Evolutionary conservation across 106 monocot species (phyloP), one percentile per base, ranked within the genome.

Genomic region (Alisma plantagoaquatica): DNA sequence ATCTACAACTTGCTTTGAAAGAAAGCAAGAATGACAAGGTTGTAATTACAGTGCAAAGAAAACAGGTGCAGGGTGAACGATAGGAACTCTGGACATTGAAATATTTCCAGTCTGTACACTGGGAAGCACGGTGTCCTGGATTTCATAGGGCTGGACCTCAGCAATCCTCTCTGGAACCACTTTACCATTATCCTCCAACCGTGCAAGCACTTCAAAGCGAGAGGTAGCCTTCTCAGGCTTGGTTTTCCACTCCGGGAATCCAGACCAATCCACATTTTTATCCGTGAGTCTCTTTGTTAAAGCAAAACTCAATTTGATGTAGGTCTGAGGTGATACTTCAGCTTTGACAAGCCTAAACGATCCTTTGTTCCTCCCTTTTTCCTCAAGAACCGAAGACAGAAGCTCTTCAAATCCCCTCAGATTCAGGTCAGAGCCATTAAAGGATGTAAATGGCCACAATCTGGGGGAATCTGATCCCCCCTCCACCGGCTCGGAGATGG

Each of bases 401-500:
- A 98, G 68, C 52, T 84, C 82, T 56, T 98, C 96, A 30, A 90
- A 74, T 0, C 84, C 96, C 38, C 73, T 60, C 6, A 98, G 62
- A 54, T 79, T 81, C 10, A 70, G 4, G 21, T 85, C 64, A 1
- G 84, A 84, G 0, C 84, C 76, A 48, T 96, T 84, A n/a, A 96
- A 15, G 4, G 84, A 84, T 18, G 81, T 67, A 5, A 96, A 31
- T 20, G 96, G 96, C 96, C 96, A 89, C 27, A 89, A 33, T 0
- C 49, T 70, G 50, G 51, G 10, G 24, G n/a, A 10, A 10, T 33
- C 47, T 5, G 65, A 49, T 29, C 9, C 57, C 21, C 63, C 68
- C 3, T 50, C 15, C 10, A 74, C 4, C 6, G 52, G n/a, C n/a
- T n/a, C 76, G n/a, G 82, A 62, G 14, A 65, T 53, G 10, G 79